Conservation (phyloP, 164 flowering plant genomes). For the Chimonanthus praecox region DNA sequence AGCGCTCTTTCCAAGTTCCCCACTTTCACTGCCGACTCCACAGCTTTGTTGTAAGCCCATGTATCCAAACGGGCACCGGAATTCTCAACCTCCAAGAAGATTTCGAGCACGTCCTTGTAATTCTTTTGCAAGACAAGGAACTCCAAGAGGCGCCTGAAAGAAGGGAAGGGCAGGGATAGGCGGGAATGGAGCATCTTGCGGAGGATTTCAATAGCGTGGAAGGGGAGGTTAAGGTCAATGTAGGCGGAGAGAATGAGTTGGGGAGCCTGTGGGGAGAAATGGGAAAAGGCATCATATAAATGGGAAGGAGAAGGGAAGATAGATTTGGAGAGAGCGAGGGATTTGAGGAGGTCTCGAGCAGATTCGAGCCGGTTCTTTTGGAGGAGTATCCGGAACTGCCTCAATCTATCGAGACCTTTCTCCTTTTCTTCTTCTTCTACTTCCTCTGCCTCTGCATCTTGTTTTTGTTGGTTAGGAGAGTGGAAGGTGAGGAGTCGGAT, state of each 20-base stretch:
- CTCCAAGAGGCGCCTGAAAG: slow-evolving; percentile 5
- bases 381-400: slow-evolving; percentile 7
- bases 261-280: background rate
- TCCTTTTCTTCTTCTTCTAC: background rate
- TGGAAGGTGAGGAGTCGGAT: background rate
- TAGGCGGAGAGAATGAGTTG: slow-evolving; percentile 4
- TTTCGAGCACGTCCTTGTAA: slow-evolving; percentile 2
- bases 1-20: slow-evolving; percentile 44
- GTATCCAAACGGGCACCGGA: slow-evolving; percentile 33
- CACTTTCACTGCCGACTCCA: slow-evolving; percentile 59
- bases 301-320: slow-evolving; percentile 3
- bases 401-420: background rate
- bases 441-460: background rate
- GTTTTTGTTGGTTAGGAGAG: background rate
- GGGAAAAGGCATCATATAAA: background rate
- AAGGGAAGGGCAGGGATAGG: background rate
- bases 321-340: slow-evolving; percentile 1
- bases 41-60: slow-evolving; percentile 55
- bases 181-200: background rate
- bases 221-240: slow-evolving; percentile 6
- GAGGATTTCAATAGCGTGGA: slow-evolving; percentile 4
- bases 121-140: slow-evolving; percentile 3
- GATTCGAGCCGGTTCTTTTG: background rate
- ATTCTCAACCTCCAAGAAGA: slow-evolving; percentile 21
- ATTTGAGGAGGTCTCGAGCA: background rate